phyloP scores from a whole-genome alignment of 139 green algal species.

The Auxenochlorella pyrenoidosa region DNA sequence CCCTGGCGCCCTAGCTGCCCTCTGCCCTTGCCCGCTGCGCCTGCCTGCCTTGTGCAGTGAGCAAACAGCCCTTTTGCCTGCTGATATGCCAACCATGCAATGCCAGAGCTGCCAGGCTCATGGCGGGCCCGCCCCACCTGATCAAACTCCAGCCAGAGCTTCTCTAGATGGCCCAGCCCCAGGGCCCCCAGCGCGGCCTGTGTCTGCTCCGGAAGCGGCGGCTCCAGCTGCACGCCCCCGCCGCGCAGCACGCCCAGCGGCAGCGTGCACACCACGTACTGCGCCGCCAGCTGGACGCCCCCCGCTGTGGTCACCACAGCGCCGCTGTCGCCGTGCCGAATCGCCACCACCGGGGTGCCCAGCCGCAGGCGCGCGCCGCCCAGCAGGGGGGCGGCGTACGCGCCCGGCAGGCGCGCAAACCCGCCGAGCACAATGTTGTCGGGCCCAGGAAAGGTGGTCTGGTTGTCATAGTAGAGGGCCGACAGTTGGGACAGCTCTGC shows the following conservation, averaged over 20 bases:
- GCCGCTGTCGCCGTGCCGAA: constrained; percentile 17
- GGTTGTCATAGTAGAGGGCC: constrained; percentile 8
- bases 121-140: neutral
- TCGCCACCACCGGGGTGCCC: neutral
- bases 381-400: neutral
- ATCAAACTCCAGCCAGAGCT: constrained; percentile 31
- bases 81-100: too few relatives aligned
- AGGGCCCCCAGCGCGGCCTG: constrained; percentile 17
- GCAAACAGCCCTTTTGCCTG: too few relatives aligned
- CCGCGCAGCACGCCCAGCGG: constrained; percentile 42
- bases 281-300: constrained; percentile 17
- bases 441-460: neutral
- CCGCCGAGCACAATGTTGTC: constrained; percentile 25
- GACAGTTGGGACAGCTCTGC: neutral
- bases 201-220: constrained; percentile 34
- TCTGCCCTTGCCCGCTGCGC: too few relatives aligned
- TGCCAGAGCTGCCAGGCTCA: too few relatives aligned
- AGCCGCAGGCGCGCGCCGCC: neutral
- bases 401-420: neutral
- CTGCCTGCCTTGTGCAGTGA: too few relatives aligned
- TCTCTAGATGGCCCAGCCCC: constrained; percentile 18
- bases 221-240: constrained; percentile 13
- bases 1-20: too few relatives aligned
- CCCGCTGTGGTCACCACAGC: neutral
- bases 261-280: constrained; percentile 44